Evolutionary conservation across 2,329 filamentous ascomycete species (phyloP), one percentile per base, ranked within the genome.

Genomic region (Chaetomium olivaceum): DNA sequence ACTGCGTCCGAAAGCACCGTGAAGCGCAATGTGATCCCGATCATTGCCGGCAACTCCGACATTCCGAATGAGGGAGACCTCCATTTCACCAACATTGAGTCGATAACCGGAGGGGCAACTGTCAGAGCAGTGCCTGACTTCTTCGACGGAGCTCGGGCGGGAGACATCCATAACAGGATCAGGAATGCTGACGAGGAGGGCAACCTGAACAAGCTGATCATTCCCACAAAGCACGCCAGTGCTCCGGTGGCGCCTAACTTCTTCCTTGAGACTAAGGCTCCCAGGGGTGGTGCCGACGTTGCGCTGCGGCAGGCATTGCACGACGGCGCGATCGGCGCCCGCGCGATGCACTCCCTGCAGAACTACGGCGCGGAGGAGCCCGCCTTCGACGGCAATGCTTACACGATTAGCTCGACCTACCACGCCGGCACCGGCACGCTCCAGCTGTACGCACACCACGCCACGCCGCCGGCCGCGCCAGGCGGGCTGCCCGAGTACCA

Each of bases 401-500:
- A 69, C n/a, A 59, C 63, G 8, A 75, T 79, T 43, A 77, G 76
- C 51, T 75, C 76, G 16, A 80, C 70, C 4, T 82, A 82, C 50
- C 23, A 63, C 62, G 36, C 48, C 61, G 77, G 78, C 52, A 19
- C 52, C 14, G 54, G 25, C 27, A 23, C 29, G 5, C 58, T 60
- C 27, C n/a, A 60, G 43, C 58, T 60, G 46, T 60, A 31, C 1
- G 12, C 77, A 58, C 75, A 76, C 69, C 74, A 81, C 67, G 25
- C 71, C 60, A 76, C 73, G n/a, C 72, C 72, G 55, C 76, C 78
- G 57, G 69, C 62, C 11, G 71, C 23, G 25, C 65, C 72, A 58
- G 74, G 68, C 67, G 74, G 67, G 70, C 75, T 58, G 58, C 76
- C 75, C 7, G 75, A 76, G 71, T 82, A 81, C 71, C 73, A 80